These are phyloP conservation scores for Hyphopichia khmerensis DNA, from an alignment of 1,139 yeast species.

Conservation along the genomic window DNA sequence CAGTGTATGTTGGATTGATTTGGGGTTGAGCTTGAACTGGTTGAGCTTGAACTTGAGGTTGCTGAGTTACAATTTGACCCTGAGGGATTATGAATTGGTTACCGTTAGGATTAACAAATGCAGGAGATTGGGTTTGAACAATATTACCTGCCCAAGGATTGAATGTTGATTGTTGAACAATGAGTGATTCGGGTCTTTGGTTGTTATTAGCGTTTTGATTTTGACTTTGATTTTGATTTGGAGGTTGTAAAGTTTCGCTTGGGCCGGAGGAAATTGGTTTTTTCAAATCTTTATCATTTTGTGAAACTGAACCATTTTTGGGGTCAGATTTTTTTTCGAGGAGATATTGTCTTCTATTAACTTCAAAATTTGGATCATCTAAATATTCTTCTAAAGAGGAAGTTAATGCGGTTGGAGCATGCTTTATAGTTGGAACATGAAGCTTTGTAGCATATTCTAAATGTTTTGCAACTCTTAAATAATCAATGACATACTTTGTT, in stretches of 20 bases:
- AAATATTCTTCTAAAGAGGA: conserved; percentile 85
- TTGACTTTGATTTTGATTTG: conserved; percentile 5
- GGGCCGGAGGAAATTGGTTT: not conserved
- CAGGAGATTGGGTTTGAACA: not conserved
- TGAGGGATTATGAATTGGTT: conserved; percentile 2
- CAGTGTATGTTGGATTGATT: conserved; percentile 41
- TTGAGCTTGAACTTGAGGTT: conserved; percentile 10
- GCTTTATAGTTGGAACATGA: conserved; percentile 93
- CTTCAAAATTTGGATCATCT: conserved; percentile 81
- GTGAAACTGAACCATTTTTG: conserved; percentile 6
- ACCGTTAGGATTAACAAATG: not conserved
- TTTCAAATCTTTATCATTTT: conserved; percentile 1
- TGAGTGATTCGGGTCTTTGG: conserved; percentile 27
- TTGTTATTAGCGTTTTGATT: conserved; percentile 7
- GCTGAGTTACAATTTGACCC: conserved; percentile 8
- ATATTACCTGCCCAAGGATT: conserved; percentile 42
- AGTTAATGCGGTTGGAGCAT: conserved; percentile 93
- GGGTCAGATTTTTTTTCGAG: conserved; percentile 44
- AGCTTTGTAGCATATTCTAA: conserved; percentile 83
- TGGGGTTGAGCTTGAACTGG: conserved; percentile 12
- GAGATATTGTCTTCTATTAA: conserved; percentile 73
- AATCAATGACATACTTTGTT: conserved; percentile 85
- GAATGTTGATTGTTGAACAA: conserved; percentile 43
- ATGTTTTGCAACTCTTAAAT: conserved; percentile 85
- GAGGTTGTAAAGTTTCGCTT: conserved; percentile 8